Base-by-base conservation (phyloP, 331 rosid species). In the Acacia pycnantha region DNA sequence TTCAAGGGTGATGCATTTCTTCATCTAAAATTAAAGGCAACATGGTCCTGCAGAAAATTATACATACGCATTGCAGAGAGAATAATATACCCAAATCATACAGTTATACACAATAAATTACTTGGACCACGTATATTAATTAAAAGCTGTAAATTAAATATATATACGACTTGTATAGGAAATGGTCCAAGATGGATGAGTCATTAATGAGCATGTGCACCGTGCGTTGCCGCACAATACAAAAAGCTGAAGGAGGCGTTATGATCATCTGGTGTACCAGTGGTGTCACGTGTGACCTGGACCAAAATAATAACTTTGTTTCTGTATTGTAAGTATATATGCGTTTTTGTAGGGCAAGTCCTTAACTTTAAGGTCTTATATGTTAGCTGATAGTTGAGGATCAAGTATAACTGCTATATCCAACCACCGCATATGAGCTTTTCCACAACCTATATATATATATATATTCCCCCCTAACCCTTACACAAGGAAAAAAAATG, bases 251-350 rank as follows among this genome's bases (percentile, higher is more conserved):
- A 67, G 73, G 19, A 40, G 5, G 51, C 3, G 51, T 69, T n/a
- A 46, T 13, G 58, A 44, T 70, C 75, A 43, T 70, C 75, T 43
- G 18, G 58, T 22, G 58, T 26, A 26, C 76, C 24, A 46, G 67
- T 79, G 78, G 74, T 69, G 24, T 80, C 94, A 91, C 88, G 90
- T 90, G 94, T 72, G 11, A 53, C 83, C 83, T 91, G 93, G 97
- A 88, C 97, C 94, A 90, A 64, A 64, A 64, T 31, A 29, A 64
- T 31, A 64, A 64, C 11, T 64, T 64, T 19, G 11, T 29, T 26
- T 62, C 37, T 59, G 12, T 12, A 24, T 26, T 56, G 29, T n/a
- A 56, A 19, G 9, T 24, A n/a, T 22, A 56, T 58, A 58, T 10
- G 5, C 35, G 1, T 12, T 59, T 62, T 62, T 62, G 69, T 64